phyloP scores from a whole-genome alignment of 106 monocot genomes.

The Gastrodia elata region DNA sequence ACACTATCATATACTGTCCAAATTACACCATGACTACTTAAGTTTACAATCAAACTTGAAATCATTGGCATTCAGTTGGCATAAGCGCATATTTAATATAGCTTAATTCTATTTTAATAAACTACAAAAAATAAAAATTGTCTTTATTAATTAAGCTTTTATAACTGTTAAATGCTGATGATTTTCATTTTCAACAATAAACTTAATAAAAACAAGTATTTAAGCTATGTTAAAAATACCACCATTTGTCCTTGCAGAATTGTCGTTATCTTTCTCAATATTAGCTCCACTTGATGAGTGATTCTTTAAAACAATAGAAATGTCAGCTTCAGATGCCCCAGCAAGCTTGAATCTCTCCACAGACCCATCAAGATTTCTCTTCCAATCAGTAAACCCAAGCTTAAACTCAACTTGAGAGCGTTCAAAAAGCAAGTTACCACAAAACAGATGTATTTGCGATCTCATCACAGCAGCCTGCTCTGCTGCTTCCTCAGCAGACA shows the following conservation, averaged over 20 bases:
- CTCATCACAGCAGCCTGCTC: conserved; percentile 85
- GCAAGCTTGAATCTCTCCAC: conserved; percentile 92
- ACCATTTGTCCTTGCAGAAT: conserved; percentile 15
- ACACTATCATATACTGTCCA: not conserved
- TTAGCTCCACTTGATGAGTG: conserved; percentile 57
- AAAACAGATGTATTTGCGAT: conserved; percentile 96
- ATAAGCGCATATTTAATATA: conserved; percentile 6
- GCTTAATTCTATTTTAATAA: conserved; percentile 30
- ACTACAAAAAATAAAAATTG: too few relatives aligned
- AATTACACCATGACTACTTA: not conserved
- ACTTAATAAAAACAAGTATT: too few relatives aligned
- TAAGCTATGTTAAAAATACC: conserved; percentile 9
- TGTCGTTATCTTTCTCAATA: conserved; percentile 50
- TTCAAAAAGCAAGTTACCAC: conserved; percentile 99
- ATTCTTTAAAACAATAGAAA: conserved; percentile 70
- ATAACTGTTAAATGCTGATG: too few relatives aligned
- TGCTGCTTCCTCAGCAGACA: conserved; percentile 52
- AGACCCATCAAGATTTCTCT: conserved; percentile 73
- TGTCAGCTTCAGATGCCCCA: conserved; percentile 85
- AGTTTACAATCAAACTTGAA: not conserved
- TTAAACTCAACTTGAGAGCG: conserved; percentile 90
- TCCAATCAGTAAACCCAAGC: conserved; percentile 62
- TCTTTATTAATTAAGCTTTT: too few relatives aligned
- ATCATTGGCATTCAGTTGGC: not conserved
- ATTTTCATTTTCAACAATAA: too few relatives aligned